Percentiles rank a stretch among this genome's conserved stretches.
Evolutionary conservation across 2,329 filamentous ascomycete species (phyloP).

Genomic region (Ophiostoma piceae): DNA sequence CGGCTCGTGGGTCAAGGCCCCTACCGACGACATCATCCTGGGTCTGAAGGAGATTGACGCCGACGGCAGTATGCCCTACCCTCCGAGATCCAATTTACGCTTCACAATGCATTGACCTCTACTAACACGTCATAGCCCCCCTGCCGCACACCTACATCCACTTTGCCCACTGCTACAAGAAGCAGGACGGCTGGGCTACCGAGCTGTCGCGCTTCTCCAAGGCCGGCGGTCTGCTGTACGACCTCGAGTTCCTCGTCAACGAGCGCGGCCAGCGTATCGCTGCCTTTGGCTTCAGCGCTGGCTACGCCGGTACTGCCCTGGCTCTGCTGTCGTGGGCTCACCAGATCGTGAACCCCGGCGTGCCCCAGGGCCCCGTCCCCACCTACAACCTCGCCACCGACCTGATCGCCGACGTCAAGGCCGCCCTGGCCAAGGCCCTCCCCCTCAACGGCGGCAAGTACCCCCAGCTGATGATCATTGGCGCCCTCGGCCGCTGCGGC

Average conservation of each 20-base stretch:
- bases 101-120: neutral
- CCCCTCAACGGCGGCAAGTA: conserved; percentile 54
- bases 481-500: conserved; percentile 77
- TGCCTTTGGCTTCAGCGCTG: conserved; percentile 69
- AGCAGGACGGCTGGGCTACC: conserved; percentile 71
- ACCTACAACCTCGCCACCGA: conserved; percentile 40
- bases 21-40: conserved; percentile 63
- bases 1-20: conserved; percentile 63
- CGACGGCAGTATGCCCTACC: conserved; percentile 43
- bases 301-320: conserved; percentile 68
- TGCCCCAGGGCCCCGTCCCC: conserved; percentile 19
- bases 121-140: conserved; percentile 39
- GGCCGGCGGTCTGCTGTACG: conserved; percentile 71
- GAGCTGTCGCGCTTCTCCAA: conserved; percentile 74
- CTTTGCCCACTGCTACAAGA: conserved; percentile 66
- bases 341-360: conserved; percentile 59
- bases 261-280: conserved; percentile 61
- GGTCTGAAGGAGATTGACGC: conserved; percentile 75
- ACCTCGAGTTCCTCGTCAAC: conserved; percentile 82
- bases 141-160: conserved; percentile 68
- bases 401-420: conserved; percentile 69
- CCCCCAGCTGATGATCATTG: conserved; percentile 77
- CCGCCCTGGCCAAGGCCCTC: conserved; percentile 60
- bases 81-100: neutral
- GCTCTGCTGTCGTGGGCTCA: conserved; percentile 77